Evolutionary conservation across 2,329 filamentous ascomycete genomes (phyloP), one percentile per base, ranked within the genome.

Genomic region (Rhynchosporium graminicola): DNA sequence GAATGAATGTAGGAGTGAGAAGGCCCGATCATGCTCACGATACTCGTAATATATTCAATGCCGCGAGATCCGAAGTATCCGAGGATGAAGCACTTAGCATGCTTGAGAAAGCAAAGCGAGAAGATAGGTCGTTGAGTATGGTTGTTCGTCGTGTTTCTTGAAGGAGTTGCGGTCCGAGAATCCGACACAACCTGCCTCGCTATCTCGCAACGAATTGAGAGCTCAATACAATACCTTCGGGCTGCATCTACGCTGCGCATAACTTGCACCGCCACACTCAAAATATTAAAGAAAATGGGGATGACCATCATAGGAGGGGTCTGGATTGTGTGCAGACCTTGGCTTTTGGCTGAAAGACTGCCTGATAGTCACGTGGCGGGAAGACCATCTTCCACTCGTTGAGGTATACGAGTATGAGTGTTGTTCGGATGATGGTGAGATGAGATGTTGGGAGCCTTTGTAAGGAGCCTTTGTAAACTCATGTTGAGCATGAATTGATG

Each of bases 331-430:
- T 56, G 36, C 20, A 55, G 5, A 2, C 10, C 20, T 33, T 13
- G 33, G 33, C 33, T 56, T 56, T 56, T 57, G 40, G 54, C 40
- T 57, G 54, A 57, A 40, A 40, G 40, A 33, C 43, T 46, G 45
- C 54, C 40, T n/a, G 40, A 36, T 45, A 57, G 40, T 45, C 54
- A 57, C 54, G 42, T 45, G 54, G 3, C 9, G 36, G 10, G 52
- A 38, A n/a, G 31, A 36, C 15, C 10, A 28, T 20, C 45, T 47
- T 26, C 8, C 10, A 36, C 7, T 9, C 28, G n/a, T 38, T 38
- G 36, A 15, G 31, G 38, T 52, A 12, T 36, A 20, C 13, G 26
- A 43, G 12, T 26, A 20, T 29, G n/a, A 33, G 29, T 40, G 54
- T 13, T 33, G 54, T 45, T 57, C 54, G 26, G 54, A 46, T 33